Evolutionary conservation across 352 stramenopile species (phyloP), one percentile per base, ranked within the genome.

Genomic region (Blastocystis sp.): DNA sequence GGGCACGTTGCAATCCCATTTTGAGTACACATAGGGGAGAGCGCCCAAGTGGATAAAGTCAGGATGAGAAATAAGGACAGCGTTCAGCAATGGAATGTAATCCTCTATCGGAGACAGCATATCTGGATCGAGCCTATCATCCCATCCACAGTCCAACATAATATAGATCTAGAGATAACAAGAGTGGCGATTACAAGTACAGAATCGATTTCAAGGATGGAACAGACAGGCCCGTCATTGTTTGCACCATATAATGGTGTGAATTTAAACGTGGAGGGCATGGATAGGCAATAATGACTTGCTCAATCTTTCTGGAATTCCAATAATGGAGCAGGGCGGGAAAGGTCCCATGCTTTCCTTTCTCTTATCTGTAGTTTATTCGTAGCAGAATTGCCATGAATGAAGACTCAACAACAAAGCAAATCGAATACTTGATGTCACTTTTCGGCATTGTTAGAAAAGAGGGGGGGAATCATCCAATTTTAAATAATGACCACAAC

Each of bases 71-170:
- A 92, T 91, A 56, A 92, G 91, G 37, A 92, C 91, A 13, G 91
- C 89, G 53, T 92, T 90, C 9, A 92, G 54, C 26, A 76, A 76
- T 41, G 90, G 81, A 43, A 91, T 90, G 50, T 92, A 85, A 13
- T 75, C 24, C 30, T 63, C 53, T 24, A 92, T 68, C n/a, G 91
- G 90, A 55, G 76, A 90, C 24, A 92, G 64, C 81, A 92, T 81
- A 18, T 26, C 56, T 30, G 76, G 90, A 69, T 92, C 90, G 69
- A 92, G 91, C 24, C 92, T 78, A 34, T 92, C 91, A 50, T 92
- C 90, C 91, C 91, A 92, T 9, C 91, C 91, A 62, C 91, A 92
- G 81, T 92, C 91, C 26, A 92, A 78, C 54, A 92, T 79, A 53
- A 92, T 91, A 53, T 82, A 91, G 55, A 92, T 91, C 18, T 91